Conservation (phyloP, 1,284 basidiomycete species). For the Grifola frondosa region DNA sequence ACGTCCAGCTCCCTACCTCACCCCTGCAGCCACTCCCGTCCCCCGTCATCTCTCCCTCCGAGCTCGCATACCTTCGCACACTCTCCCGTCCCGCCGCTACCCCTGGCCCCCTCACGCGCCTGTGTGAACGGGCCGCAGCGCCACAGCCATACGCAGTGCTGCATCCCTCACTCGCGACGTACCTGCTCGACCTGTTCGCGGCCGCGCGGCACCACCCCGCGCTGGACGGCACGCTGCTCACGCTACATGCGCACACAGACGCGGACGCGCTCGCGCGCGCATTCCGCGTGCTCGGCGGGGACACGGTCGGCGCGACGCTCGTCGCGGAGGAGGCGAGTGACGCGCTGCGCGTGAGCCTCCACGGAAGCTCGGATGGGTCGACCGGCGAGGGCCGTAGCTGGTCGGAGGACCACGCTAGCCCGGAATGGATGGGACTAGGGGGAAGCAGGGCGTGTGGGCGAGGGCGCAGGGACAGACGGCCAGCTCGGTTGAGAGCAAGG, state of each 20-base stretch:
- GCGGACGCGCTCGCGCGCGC: conserved; percentile 63
- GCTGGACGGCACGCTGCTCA: conserved; percentile 68
- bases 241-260: conserved; percentile 55
- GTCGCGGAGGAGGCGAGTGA: conserved; percentile 19
- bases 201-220: conserved; percentile 69
- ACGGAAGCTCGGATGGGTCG: conserved; percentile 8
- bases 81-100: conserved; percentile 19
- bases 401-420: conserved; percentile 12
- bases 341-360: conserved; percentile 5
- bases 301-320: conserved; percentile 34
- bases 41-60: conserved; percentile 36
- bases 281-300: conserved; percentile 58
- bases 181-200: conserved; percentile 69
- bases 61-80: conserved; percentile 40
- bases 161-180: conserved; percentile 54
- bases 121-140: conserved; percentile 14
- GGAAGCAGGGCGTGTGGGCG: conserved; percentile 4
- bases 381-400: conserved; percentile 14
- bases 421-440: conserved; percentile 17
- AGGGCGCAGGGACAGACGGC: neutral
- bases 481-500: conserved; percentile 5
- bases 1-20: conserved; percentile 16
- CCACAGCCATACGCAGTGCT: conserved; percentile 30
- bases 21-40: conserved; percentile 9
- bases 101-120: conserved; percentile 14